These are phyloP conservation scores for Plantago ovata DNA, from an alignment of 257 asterid species.

Conservation along the genomic window DNA sequence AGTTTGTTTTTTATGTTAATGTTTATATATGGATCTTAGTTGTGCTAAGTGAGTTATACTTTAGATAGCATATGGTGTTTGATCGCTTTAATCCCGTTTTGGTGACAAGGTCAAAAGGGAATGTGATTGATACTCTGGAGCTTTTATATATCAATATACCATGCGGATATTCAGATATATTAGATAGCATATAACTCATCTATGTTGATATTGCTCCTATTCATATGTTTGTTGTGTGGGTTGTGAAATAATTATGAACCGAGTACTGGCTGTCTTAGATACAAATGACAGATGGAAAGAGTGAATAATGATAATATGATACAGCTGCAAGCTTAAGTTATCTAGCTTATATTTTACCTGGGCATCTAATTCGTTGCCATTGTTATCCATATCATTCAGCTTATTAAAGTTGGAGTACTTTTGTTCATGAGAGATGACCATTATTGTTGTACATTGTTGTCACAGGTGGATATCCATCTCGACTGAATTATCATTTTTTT, in stretches of 20 bases:
- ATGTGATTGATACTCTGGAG: no score
- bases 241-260: no score
- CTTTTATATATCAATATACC: no score
- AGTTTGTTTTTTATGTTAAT: constrained; percentile 27
- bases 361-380: neutral
- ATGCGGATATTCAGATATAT: no score
- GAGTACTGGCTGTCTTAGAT: no score
- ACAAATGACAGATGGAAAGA: neutral
- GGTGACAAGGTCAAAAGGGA: no score
- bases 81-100: no score
- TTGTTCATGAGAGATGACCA: constrained; percentile 6
- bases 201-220: no score
- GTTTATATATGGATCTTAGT: constrained; percentile 4
- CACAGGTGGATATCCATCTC: constrained; percentile 99
- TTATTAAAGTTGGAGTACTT: neutral
- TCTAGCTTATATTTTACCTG: constrained; percentile 4
- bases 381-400: constrained; percentile 6
- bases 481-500: constrained; percentile 85
- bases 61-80: no score
- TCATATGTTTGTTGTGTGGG: no score
- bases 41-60: neutral
- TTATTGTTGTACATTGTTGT: constrained; percentile 13
- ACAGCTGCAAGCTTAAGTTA: neutral
- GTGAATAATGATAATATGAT: neutral
- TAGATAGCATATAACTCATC: no score